Conservation (phyloP, 129 eudicot species). For the Sambucus nigra region DNA sequence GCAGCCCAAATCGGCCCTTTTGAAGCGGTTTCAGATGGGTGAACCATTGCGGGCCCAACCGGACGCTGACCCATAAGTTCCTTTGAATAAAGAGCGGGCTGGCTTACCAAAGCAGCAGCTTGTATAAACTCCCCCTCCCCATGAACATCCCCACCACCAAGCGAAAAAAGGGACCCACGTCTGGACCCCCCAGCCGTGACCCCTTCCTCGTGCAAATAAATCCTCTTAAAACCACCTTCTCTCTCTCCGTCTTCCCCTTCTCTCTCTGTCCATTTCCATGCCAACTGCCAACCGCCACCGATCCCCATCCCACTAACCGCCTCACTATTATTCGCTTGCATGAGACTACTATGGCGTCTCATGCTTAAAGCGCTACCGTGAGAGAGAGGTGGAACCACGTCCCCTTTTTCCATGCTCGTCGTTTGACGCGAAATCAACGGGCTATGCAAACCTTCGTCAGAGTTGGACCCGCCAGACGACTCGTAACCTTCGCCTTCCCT, state of each 20-base stretch:
- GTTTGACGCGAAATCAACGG: slow-evolving; percentile 57
- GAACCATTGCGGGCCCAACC: slow-evolving; percentile 65
- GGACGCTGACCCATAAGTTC: slow-evolving; percentile 37
- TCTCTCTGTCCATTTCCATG: slow-evolving; percentile 52
- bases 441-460: slow-evolving; percentile 39
- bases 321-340: slow-evolving; percentile 25
- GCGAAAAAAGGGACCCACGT: slow-evolving; percentile 53
- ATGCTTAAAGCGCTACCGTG: slow-evolving; percentile 31
- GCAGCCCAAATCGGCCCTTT: slow-evolving; percentile 35
- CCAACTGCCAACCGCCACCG: slow-evolving; percentile 83
- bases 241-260: slow-evolving; percentile 58
- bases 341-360: slow-evolving; percentile 32
- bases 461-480: slow-evolving; percentile 27
- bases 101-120: slow-evolving; percentile 61
- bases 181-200: slow-evolving; percentile 20
- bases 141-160: slow-evolving; percentile 42
- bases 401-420: slow-evolving; percentile 42
- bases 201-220: slow-evolving; percentile 53
- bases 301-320: slow-evolving; percentile 39
- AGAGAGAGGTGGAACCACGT: slow-evolving; percentile 18
- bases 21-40: slow-evolving; percentile 40
- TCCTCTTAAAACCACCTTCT: slow-evolving; percentile 53
- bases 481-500: slow-evolving; percentile 37
- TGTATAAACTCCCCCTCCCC: slow-evolving; percentile 38
- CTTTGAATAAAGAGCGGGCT: slow-evolving; percentile 49